Percentiles rank a stretch among this genome's conserved stretches.
These are phyloP conservation scores for Aethionema arabicum DNA, from an alignment of 345 rosid genomes.

Conservation along the genomic window DNA sequence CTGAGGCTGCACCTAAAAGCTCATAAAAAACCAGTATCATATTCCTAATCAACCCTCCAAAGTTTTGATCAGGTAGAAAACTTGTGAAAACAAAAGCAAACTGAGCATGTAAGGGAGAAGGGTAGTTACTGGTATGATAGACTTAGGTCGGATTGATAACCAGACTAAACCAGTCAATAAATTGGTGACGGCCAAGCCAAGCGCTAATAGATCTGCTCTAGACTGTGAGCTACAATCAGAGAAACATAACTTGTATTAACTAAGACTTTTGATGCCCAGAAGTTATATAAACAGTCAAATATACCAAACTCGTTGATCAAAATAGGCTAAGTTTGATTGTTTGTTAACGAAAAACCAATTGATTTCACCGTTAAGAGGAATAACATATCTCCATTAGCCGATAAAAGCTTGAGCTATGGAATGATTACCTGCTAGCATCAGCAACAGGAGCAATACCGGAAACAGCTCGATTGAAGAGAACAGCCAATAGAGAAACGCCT, in stretches of 20 bases:
- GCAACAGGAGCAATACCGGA: slow-evolving; percentile 88
- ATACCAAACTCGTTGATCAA: too few relatives aligned
- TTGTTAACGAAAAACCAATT: too few relatives aligned
- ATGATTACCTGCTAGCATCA: slow-evolving; percentile 79
- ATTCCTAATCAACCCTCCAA: neutral
- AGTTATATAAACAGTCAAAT: neutral
- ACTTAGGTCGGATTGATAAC: slow-evolving; percentile 82
- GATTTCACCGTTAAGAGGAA: too few relatives aligned
- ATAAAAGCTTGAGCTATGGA: neutral
- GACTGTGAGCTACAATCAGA: slow-evolving; percentile 70
- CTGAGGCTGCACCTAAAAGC: slow-evolving; percentile 58
- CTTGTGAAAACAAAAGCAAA: neutral
- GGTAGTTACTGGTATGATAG: slow-evolving; percentile 51
- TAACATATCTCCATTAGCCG: neutral
- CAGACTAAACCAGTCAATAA: slow-evolving; percentile 80
- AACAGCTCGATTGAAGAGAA: slow-evolving; percentile 70
- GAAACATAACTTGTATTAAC: slow-evolving; percentile 1
- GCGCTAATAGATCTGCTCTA: slow-evolving; percentile 85
- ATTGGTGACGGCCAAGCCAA: slow-evolving; percentile 83
- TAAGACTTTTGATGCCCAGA: neutral
- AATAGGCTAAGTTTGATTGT: too few relatives aligned
- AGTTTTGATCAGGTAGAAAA: too few relatives aligned
- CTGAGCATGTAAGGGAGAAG: neutral
- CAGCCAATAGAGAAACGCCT: slow-evolving; percentile 70
- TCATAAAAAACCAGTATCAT: slow-evolving; percentile 7